Evolutionary conservation across 495 filamentous ascomycete species (phyloP).

Genomic region (Aspergillus nidulans): DNA sequence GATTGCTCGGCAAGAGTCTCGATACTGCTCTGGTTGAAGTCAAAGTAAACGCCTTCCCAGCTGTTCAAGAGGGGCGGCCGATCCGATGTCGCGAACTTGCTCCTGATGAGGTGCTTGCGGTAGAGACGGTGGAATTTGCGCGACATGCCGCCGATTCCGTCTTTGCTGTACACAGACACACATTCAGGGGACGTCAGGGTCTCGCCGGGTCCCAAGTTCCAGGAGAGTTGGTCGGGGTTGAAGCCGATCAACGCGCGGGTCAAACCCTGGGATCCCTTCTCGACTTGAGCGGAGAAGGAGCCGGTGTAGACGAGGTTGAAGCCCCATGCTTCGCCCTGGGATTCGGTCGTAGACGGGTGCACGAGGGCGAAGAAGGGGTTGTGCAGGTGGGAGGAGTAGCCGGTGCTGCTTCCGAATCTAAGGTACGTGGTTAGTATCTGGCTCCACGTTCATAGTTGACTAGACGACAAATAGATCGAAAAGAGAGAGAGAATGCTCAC

Average conservation of each 20-base stretch:
- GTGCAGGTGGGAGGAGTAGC: slow-evolving; percentile 51
- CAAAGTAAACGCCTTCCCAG: slow-evolving; percentile 48
- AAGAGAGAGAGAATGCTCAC: slow-evolving; percentile 1
- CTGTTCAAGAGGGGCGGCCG: slow-evolving; percentile 51
- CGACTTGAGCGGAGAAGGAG: slow-evolving; percentile 47
- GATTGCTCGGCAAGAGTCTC: slow-evolving; percentile 44
- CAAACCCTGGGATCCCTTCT: slow-evolving; percentile 51
- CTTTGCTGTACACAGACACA: slow-evolving; percentile 47
- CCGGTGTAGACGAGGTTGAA: slow-evolving; percentile 54
- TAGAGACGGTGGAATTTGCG: slow-evolving; percentile 50
- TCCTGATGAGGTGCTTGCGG: slow-evolving; percentile 50
- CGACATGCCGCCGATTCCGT: slow-evolving; percentile 52
- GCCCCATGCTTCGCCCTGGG: slow-evolving; percentile 49
- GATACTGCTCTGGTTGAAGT: slow-evolving; percentile 45
- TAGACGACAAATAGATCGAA: too few relatives aligned
- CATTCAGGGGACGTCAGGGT: slow-evolving; percentile 50
- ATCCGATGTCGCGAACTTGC: slow-evolving; percentile 43
- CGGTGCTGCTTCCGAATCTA: slow-evolving; percentile 46
- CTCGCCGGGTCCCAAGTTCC: slow-evolving; percentile 40
- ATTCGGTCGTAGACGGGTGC: slow-evolving; percentile 47
- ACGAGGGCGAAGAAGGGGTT: slow-evolving; percentile 52
- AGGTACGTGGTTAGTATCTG: slow-evolving; percentile 20
- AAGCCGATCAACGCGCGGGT: slow-evolving; percentile 49
- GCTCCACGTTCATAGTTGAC: too few relatives aligned
- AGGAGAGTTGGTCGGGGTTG: slow-evolving; percentile 47